Evolutionary conservation across 768 basidiomycete species (phyloP).

Genomic region (Trametes maxima): DNA sequence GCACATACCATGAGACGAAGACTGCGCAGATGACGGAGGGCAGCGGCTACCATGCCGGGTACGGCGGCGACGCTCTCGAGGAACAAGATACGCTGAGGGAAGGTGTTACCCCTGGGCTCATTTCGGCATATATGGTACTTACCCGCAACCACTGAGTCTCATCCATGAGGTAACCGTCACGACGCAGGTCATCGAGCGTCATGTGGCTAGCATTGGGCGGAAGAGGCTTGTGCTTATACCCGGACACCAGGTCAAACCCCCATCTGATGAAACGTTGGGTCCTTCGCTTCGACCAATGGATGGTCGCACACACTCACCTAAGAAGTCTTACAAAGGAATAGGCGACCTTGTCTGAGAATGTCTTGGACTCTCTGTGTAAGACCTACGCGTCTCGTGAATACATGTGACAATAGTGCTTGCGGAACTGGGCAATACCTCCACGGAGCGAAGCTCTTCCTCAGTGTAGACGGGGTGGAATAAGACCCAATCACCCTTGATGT

Average conservation of each 20-base stretch:
- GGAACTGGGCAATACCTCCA: slow-evolving; percentile 51
- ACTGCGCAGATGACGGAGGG: slow-evolving; percentile 84
- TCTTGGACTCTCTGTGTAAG: slow-evolving; percentile 64
- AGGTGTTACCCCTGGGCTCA: background rate
- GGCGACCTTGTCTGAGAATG: slow-evolving; percentile 74
- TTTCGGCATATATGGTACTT: slow-evolving; percentile 25
- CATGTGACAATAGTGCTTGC: background rate
- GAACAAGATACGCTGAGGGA: slow-evolving; percentile 55
- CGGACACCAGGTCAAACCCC: slow-evolving; percentile 82
- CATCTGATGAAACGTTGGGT: slow-evolving; percentile 39
- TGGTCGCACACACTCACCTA: slow-evolving; percentile 39
- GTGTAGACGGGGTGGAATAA: slow-evolving; percentile 93
- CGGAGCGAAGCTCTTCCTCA: slow-evolving; percentile 67
- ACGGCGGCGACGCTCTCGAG: slow-evolving; percentile 93
- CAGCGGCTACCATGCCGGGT: slow-evolving; percentile 94
- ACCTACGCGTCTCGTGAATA: slow-evolving; percentile 47
- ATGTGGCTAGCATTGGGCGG: slow-evolving; percentile 59
- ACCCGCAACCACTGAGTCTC: slow-evolving; percentile 79
- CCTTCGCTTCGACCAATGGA: background rate
- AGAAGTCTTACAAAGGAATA: slow-evolving; percentile 58
- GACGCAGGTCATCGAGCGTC: slow-evolving; percentile 71
- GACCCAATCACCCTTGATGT: slow-evolving; percentile 76
- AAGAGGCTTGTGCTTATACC: slow-evolving; percentile 77
- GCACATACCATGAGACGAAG: slow-evolving; percentile 81
- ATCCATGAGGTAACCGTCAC: slow-evolving; percentile 71